Conservation (phyloP, 2,329 filamentous ascomycete genomes). For the Sporothrix variecibatus region DNA sequence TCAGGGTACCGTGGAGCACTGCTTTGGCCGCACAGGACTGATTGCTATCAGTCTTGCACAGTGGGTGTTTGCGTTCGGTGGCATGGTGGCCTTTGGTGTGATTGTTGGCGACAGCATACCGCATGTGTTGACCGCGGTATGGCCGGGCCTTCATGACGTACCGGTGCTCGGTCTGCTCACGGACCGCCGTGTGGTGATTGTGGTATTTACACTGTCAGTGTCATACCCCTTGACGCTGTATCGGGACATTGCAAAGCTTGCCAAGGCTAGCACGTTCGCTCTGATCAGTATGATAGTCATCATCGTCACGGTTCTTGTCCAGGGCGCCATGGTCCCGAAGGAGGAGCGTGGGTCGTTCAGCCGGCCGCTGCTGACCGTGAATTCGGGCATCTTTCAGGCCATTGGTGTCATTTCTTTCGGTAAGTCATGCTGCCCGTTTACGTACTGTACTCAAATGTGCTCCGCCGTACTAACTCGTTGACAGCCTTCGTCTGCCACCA, state of each 20-base stretch:
- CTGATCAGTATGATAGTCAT: conserved; percentile 93
- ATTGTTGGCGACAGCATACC: conserved; percentile 97
- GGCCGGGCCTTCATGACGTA: conserved; percentile 70
- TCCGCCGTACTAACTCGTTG: neutral
- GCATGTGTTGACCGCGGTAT: conserved; percentile 79
- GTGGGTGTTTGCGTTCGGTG: conserved; percentile 98
- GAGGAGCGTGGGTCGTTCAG: conserved; percentile 72
- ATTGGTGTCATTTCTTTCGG: conserved; percentile 98
- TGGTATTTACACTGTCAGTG: conserved; percentile 81
- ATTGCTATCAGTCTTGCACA: conserved; percentile 88
- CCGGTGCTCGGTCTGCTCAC: conserved; percentile 81
- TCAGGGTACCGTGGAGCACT: conserved; percentile 93
- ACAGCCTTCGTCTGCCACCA: conserved; percentile 75
- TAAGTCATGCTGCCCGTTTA: conserved; percentile 44
- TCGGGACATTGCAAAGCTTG: conserved; percentile 95
- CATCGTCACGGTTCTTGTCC: conserved; percentile 80
- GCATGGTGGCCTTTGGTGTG: conserved; percentile 97
- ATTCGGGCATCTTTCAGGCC: conserved; percentile 87
- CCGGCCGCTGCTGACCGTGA: conserved; percentile 72
- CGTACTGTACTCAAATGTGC: neutral
- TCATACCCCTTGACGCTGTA: conserved; percentile 93
- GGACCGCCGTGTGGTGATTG: conserved; percentile 79
- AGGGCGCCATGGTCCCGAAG: conserved; percentile 72
- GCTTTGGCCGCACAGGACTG: conserved; percentile 84
- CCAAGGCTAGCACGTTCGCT: conserved; percentile 92